These are phyloP conservation scores for Rhododendron williamsianum DNA, from an alignment of 148 eudicot species.

Conservation along the genomic window DNA sequence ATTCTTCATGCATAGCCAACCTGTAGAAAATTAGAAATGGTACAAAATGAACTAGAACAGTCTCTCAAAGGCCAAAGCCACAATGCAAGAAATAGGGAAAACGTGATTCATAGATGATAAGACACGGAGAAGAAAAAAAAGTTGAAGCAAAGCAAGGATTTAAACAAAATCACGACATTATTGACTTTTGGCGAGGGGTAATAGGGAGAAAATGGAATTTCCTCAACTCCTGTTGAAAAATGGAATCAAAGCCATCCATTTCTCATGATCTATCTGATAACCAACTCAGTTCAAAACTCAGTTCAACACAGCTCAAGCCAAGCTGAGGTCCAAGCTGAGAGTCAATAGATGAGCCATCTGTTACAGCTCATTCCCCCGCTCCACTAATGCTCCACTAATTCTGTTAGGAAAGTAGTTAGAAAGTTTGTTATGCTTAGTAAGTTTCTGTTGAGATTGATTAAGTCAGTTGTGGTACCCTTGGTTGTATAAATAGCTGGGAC, in stretches of 20 bases:
- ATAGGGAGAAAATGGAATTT: background rate
- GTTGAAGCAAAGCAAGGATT: background rate
- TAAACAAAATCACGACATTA: background rate
- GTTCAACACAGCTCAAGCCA: no score
- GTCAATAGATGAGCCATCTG: no score
- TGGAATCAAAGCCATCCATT: background rate
- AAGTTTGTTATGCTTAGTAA: no score
- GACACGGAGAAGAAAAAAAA: background rate
- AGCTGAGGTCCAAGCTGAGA: no score
- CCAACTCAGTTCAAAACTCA: no score
- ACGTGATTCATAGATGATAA: background rate
- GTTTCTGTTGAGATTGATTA: no score
- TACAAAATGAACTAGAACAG: background rate
- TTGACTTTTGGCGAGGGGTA: background rate
- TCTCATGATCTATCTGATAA: background rate
- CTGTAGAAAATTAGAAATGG: constrained; percentile 30
- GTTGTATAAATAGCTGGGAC: no score
- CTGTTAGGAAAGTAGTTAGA: no score
- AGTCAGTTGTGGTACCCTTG: no score
- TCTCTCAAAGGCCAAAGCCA: background rate
- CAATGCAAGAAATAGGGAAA: background rate
- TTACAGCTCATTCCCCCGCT: no score
- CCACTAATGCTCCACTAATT: no score
- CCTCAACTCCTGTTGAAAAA: background rate
- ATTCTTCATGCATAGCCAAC: constrained; percentile 92